Percentiles rank a stretch among this genome's conserved stretches.
Evolutionary conservation across 1,139 yeast species (phyloP).

Genomic region (Zygosaccharomyces pseudobailii): DNA sequence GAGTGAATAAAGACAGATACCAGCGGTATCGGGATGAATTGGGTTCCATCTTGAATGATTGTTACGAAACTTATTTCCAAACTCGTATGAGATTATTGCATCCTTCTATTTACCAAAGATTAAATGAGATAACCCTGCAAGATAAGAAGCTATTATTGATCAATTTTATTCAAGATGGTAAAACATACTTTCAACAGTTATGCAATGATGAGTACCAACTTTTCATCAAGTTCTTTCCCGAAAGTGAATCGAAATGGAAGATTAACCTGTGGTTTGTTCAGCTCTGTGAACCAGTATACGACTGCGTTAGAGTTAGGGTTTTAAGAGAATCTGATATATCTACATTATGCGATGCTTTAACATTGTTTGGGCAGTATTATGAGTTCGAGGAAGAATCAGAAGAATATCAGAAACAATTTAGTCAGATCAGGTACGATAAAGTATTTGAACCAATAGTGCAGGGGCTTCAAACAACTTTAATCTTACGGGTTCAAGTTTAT

Average conservation of each 20-base stretch:
- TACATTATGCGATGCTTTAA: constrained; percentile 68
- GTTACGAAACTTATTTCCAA: constrained; percentile 57
- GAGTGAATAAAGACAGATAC: constrained; percentile 37
- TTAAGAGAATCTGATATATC: constrained; percentile 65
- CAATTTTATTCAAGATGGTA: constrained; percentile 53
- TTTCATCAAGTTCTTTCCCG: constrained; percentile 50
- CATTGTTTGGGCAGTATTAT: constrained; percentile 62
- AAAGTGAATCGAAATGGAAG: constrained; percentile 20
- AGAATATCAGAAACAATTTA: constrained; percentile 29
- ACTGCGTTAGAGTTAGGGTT: constrained; percentile 57
- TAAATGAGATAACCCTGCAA: constrained; percentile 30
- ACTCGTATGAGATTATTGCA: constrained; percentile 47
- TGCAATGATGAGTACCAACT: constrained; percentile 58
- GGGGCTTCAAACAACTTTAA: constrained; percentile 74
- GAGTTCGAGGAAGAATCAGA: constrained; percentile 50
- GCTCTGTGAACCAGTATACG: constrained; percentile 73
- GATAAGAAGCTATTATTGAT: constrained; percentile 38
- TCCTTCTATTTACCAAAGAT: constrained; percentile 40
- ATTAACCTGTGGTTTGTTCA: constrained; percentile 50
- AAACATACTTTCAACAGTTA: constrained; percentile 53
- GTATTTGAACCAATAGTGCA: constrained; percentile 67
- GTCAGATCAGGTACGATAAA: constrained; percentile 46
- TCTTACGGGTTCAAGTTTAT: constrained; percentile 70
- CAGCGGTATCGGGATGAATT: constrained; percentile 64
- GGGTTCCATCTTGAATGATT: constrained; percentile 46